Evolutionary conservation across 1,284 basidiomycete species (phyloP).

Genomic region (Inonotus obliquus): DNA sequence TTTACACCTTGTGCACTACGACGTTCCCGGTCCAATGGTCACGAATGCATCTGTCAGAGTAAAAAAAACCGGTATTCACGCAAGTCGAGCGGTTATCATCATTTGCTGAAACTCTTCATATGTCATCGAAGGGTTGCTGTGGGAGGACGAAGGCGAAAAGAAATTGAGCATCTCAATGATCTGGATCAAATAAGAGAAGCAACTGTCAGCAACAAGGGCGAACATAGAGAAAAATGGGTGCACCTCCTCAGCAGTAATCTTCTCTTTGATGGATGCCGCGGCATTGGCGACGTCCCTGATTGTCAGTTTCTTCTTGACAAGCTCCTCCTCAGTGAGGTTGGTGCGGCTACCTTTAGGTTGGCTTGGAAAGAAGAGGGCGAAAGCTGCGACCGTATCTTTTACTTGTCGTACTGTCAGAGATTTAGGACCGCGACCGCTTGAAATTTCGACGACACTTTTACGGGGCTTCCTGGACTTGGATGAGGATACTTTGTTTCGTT

Average conservation of each 20-base stretch:
- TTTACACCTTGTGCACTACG: no score
- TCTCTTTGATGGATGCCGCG: constrained; percentile 57
- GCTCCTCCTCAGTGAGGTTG: constrained; percentile 31
- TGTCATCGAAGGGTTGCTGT: constrained; percentile 55
- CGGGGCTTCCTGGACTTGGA: not conserved
- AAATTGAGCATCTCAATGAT: constrained; percentile 69
- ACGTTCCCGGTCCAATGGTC: no score
- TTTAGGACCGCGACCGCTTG: constrained; percentile 11
- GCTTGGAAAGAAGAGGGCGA: constrained; percentile 64
- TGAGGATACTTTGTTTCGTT: not conserved
- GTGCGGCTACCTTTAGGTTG: not conserved
- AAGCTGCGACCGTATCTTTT: constrained; percentile 50
- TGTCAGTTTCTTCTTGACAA: constrained; percentile 49
- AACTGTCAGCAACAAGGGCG: not conserved
- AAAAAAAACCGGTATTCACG: constrained; percentile 14
- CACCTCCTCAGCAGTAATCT: constrained; percentile 66
- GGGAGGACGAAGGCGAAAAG: constrained; percentile 51
- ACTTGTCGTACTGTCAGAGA: constrained; percentile 47
- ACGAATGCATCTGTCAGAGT: no score
- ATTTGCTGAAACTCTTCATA: constrained; percentile 68
- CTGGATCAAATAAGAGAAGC: constrained; percentile 31
- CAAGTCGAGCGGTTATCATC: constrained; percentile 56
- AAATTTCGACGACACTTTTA: not conserved
- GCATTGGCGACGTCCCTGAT: constrained; percentile 59
- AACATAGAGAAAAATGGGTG: constrained; percentile 20